Evolutionary conservation across 1,139 yeast species (phyloP).

Genomic region (Kodamaea alishanica): DNA sequence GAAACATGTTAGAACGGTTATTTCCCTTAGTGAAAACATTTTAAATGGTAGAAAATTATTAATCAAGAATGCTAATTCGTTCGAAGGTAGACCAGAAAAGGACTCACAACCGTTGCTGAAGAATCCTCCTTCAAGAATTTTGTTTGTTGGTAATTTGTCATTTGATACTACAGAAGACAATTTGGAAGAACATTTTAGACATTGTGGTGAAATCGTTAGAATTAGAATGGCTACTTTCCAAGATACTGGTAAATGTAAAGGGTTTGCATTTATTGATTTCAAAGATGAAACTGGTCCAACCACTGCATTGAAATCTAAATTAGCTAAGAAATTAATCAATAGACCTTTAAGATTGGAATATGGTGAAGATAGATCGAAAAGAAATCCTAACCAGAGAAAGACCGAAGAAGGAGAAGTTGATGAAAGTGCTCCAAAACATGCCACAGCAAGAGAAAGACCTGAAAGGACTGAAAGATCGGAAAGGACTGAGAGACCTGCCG

Average conservation of each 20-base stretch:
- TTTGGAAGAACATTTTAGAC: slow-evolving; percentile 70
- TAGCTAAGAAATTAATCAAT: slow-evolving; percentile 63
- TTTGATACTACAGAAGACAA: slow-evolving; percentile 87
- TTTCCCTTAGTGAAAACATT: slow-evolving; percentile 64
- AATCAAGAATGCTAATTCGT: slow-evolving; percentile 77
- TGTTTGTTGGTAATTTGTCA: slow-evolving; percentile 90
- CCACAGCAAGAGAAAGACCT: slow-evolving; percentile 11
- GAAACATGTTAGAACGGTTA: slow-evolving; percentile 60
- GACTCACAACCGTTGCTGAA: slow-evolving; percentile 46
- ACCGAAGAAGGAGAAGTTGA: slow-evolving; percentile 21
- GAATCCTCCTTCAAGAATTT: slow-evolving; percentile 84
- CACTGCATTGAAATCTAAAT: slow-evolving; percentile 70
- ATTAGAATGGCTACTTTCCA: slow-evolving; percentile 97
- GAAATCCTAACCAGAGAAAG: slow-evolving; percentile 48
- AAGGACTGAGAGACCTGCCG: slow-evolving; percentile 5
- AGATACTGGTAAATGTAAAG: slow-evolving; percentile 94
- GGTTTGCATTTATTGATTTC: slow-evolving; percentile 92
- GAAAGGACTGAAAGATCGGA: slow-evolving; percentile 6
- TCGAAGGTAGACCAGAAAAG: slow-evolving; percentile 82
- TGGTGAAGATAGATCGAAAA: slow-evolving; percentile 91
- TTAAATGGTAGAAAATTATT: slow-evolving; percentile 83
- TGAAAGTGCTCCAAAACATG: slow-evolving; percentile 7
- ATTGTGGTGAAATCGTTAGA: slow-evolving; percentile 73
- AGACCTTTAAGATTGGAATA: slow-evolving; percentile 82
- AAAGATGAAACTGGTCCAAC: slow-evolving; percentile 78